Evolutionary conservation across 2,329 filamentous ascomycete genomes (phyloP), one percentile per base, ranked within the genome.

Genomic region (Didymella sp.): DNA sequence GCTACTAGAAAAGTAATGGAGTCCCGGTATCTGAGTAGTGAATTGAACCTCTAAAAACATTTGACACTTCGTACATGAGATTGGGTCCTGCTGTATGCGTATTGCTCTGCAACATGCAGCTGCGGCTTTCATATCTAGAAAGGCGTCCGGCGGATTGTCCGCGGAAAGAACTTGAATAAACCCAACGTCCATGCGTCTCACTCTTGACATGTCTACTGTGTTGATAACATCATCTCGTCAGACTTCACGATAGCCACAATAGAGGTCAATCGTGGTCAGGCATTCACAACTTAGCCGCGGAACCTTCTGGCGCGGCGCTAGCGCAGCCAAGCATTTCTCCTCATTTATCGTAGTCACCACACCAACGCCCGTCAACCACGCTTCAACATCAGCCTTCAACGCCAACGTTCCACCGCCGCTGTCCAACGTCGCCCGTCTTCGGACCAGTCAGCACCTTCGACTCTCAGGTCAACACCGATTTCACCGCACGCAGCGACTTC

Each of bases 1-100:
- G 72, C 73, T 76, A 76, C 66, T 68, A 64, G 52, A 70, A 72
- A 71, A 73, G 68, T 70, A 61, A 58, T 35, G 68, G 69, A 63
- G 68, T 73, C 64, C 51, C 42, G 59, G 45, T 57, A 51, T 48
- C 44, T 51, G 42, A 17, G 41, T 45, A 55, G 48, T 51, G 21
- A 25, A 42, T 52, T 41, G 38, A 41, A 12, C 4, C 30, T 4
- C 13, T 11, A 31, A 31, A 11, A 6, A 31, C 4, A 15, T 31
- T 31, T 11, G 4, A 31, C 13, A 11, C 9, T 38, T 9, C 38
- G 13, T 25, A 8, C n/a, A 13, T 24, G 21, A 24, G n/a, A n/a
- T n/a, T n/a, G n/a, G n/a, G n/a, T n/a, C n/a, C n/a, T n/a, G n/a
- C n/a, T n/a, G n/a, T n/a, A n/a, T n/a, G n/a, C n/a, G n/a, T n/a